Base-by-base conservation (phyloP, 1,284 basidiomycete genomes). In the Hortiboletus rubellus region DNA sequence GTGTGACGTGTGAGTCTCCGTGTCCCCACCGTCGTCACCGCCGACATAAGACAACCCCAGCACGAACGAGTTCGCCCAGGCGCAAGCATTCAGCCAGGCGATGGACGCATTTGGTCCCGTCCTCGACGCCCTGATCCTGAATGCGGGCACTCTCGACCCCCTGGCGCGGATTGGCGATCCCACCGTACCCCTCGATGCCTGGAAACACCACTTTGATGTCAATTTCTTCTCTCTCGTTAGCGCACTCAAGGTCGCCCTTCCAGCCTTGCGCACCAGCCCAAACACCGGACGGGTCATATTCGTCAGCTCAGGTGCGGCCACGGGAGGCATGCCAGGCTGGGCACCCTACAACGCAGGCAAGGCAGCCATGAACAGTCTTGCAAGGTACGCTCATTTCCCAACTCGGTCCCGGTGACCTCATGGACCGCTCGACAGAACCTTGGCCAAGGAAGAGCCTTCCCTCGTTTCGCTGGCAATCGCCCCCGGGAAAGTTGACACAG, bases 361-460 rank as follows among this genome's bases (percentile, higher is more conserved):
- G 71, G 93, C 93, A 1, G 93, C 91, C 0, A 80, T 94, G 83
- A 96, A 96, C 71, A 87, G 89, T 22, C 77, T 96, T 36, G 86
- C 84, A 74, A 82, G 89, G 89, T 82, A 49, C 40, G 38, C 37
- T 14, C 38, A 18, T 63, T 60, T 55, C 61, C 59, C 42, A 36
- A 54, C 60, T 53, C 30, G 49, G 51, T 43, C 36, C 30, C 5
- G 31, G 15, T n/a, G 5, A 1, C 37, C 55, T 63, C 59, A 64
- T 52, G 37, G 54, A n/a, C n/a, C 42, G 49, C 45, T 37, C 40
- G 63, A 54, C 55, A 91, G 93, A 63, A 96, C 92, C 0, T 75
- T 96, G 7, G 89, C 87, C 5, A 82, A 84, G 60, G 94, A 96
- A 72, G 93, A 96, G 69, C 81, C 84, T 4, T 74, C 79, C 22